Base-by-base conservation (phyloP, 352 stramenopile genomes). In the Phytopythium chamaehyphon region DNA sequence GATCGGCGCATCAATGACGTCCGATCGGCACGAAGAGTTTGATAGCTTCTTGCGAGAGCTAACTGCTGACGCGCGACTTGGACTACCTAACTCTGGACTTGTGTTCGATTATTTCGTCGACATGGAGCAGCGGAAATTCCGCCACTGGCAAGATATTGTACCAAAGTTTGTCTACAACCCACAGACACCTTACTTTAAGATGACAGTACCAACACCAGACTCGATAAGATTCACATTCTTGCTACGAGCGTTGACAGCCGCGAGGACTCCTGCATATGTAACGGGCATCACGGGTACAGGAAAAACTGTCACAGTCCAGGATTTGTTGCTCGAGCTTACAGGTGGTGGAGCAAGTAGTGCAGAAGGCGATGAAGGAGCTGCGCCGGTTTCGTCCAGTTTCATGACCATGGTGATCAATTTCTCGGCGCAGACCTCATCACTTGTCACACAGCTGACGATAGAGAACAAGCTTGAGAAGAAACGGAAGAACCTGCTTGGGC, bases 391-490 rank as follows among this genome's bases (percentile, higher is more conserved):
- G 6, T 83, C 71, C 3, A 83, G 70, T 26, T 87, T 74, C 36
- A 84, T 86, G 80, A 85, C 78, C 16, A 86, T 87, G 46, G 55
- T 86, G 40, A 84, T 97, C 45, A 97, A 96, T 55, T 98, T 97
- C 45, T 97, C 86, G 0, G 91, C 91, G 1, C 90, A 97, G 52
- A 97, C 90, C 0, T 89, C 80, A 23, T 94, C 77, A 15, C 64
- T 96, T 1, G 86, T 97, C 9, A 96, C 89, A 2, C 86, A 97
- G 53, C 51, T 66, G 19, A 94, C 87, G 18, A 97, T 98, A 37
- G 92, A 98, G 55, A 86, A 75, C 49, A 98, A 97, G 49, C 77
- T 98, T 7, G 88, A 97, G 70, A 97, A 97, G 57, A 98, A 98
- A 58, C 74, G 93, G 26, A 98, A 97, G 61, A 98, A 97, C 45